Base-by-base conservation (phyloP, 1,284 basidiomycete genomes). In the Cryptococcus jaspeensis region DNA sequence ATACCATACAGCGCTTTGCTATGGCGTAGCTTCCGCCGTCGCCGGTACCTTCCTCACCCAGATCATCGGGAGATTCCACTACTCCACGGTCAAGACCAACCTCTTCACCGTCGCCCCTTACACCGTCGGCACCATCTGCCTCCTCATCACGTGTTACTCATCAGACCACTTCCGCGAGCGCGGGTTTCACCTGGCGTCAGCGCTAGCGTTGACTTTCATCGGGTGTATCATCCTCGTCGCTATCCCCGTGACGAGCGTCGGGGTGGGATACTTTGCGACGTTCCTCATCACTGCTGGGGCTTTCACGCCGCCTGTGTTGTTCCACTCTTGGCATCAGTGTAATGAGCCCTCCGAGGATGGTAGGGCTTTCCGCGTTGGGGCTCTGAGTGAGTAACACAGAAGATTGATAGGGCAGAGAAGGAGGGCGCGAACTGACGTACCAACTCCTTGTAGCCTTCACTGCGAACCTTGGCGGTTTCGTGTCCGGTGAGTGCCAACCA, bases 41-140 rank as follows among this genome's bases (percentile, higher is more conserved):
- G 66, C 63, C 5, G 55, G 57, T 13, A 66, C 56, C 56, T 68
- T 68, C 55, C 49, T 68, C 8, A 65, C 66, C 7, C 64, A 66
- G 37, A 65, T 67, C 56, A 57, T 67, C 52, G 59, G 59, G 20
- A 60, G 66, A 25, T 63, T 67, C 58, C 45, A 53, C 18, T 70
- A 54, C 54, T 59, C 58, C 8, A 57, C 55, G 0, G 64, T 70
- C 49, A 70, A 70, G 46, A 70, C 67, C 50, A 70, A 70, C 45
- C 55, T 70, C 6, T 70, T 56, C 50, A 67, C 67, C 16, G 67
- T 70, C 8, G 67, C 67, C 6, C 67, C 67, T 1, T 64, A 61
- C 52, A 50, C 60, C 22, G 52, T 55, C 23, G 65, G 60, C 12
- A 63, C 64, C 11, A 18, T 67, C 20, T 43, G 55, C 42, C 60